Evolutionary conservation across 352 stramenopile species (phyloP).

Genomic region (Globisporangium barbulae): DNA sequence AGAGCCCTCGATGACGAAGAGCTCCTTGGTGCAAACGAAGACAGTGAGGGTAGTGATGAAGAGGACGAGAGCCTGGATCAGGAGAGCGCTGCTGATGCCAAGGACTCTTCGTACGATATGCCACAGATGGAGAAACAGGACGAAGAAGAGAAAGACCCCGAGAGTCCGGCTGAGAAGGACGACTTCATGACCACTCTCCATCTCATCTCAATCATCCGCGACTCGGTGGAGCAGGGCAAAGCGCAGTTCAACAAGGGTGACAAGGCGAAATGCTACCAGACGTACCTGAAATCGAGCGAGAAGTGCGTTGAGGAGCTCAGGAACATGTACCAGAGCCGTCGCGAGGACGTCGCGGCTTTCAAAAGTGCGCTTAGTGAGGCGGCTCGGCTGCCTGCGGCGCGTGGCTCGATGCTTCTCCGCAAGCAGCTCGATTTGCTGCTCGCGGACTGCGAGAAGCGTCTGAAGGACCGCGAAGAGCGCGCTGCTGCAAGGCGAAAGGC

Average conservation of each 20-base stretch:
- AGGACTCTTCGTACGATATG: slow-evolving; percentile 2
- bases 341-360: slow-evolving; percentile 33
- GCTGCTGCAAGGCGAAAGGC: slow-evolving; percentile 16
- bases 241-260: slow-evolving; percentile 73
- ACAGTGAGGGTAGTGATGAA: slow-evolving; percentile 7
- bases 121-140: not conserved
- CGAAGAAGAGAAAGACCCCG: slow-evolving; percentile 13
- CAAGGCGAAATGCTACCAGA: slow-evolving; percentile 68
- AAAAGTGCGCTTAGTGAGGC: slow-evolving; percentile 43
- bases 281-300: slow-evolving; percentile 51
- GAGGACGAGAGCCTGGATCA: slow-evolving; percentile 16
- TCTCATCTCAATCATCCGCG: slow-evolving; percentile 36
- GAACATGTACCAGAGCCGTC: slow-evolving; percentile 25
- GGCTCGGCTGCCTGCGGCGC: slow-evolving; percentile 41
- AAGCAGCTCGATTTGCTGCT: slow-evolving; percentile 60
- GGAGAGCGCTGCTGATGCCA: slow-evolving; percentile 3
- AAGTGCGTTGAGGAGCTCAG: slow-evolving; percentile 39
- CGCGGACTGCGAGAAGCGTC: slow-evolving; percentile 33
- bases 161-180: slow-evolving; percentile 34
- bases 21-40: not conserved
- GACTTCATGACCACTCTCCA: slow-evolving; percentile 37
- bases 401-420: slow-evolving; percentile 53
- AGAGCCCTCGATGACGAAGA: slow-evolving; percentile 8
- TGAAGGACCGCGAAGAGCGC: slow-evolving; percentile 31
- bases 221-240: slow-evolving; percentile 61